A percentile compares a stretch with the other conserved stretches of the same genome.
phyloP scores from a whole-genome alignment of 257 asterid species.

The Lithospermum erythrorhizon region DNA sequence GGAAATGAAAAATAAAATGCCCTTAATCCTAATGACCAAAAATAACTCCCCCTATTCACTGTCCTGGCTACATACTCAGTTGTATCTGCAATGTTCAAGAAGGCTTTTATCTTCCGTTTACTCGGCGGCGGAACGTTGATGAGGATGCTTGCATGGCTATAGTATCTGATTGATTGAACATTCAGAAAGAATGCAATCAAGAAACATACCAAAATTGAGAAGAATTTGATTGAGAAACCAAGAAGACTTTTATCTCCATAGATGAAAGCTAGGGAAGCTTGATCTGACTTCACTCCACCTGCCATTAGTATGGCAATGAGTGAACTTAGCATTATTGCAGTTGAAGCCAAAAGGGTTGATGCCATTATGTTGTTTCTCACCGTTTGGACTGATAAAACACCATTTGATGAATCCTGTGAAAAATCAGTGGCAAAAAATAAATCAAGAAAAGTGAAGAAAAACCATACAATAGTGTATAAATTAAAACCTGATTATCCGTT shows the following conservation, averaged over 20 bases:
- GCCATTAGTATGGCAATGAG: constrained; percentile 71
- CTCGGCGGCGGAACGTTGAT: constrained; percentile 54
- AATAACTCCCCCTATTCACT: constrained; percentile 69
- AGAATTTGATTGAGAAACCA: constrained; percentile 49
- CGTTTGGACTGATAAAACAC: constrained; percentile 75
- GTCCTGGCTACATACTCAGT: constrained; percentile 56
- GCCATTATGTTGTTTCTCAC: constrained; percentile 92
- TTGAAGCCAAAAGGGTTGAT: constrained; percentile 73
- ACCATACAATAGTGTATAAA: too few species aligned
- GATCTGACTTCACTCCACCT: constrained; percentile 13
- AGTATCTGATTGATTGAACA: constrained; percentile 80
- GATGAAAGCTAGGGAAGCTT: constrained; percentile 15
- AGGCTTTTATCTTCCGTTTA: constrained; percentile 1
- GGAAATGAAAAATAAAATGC: constrained; percentile 83
- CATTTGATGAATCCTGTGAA: constrained; percentile 50
- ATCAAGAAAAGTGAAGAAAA: too few species aligned
- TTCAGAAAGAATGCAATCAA: constrained; percentile 59
- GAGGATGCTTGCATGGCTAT: constrained; percentile 85
- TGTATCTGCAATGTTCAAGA: constrained; percentile 18
- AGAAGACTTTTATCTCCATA: constrained; percentile 30
- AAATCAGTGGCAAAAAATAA: too few species aligned
- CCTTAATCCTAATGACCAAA: constrained; percentile 84
- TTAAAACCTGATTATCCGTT: too few species aligned
- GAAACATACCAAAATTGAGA: constrained; percentile 66
- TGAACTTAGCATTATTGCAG: constrained; percentile 76